A percentile compares a stretch with the other conserved stretches of the same genome.
These are phyloP conservation scores for Neurospora tetrasperma DNA, from an alignment of 495 filamentous ascomycete genomes.

Conservation along the genomic window DNA sequence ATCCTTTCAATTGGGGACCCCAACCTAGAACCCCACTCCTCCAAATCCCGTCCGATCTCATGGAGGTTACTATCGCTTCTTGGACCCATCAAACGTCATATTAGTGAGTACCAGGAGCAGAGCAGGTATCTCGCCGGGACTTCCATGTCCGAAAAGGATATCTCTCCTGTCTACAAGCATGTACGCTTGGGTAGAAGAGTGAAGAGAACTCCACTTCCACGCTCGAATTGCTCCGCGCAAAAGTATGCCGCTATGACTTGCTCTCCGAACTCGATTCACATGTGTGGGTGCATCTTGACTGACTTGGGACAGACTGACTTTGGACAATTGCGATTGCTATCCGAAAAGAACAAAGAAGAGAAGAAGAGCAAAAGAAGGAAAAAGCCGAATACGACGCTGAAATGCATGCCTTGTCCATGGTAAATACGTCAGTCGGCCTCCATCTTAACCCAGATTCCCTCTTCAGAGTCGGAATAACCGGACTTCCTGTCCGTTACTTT, in stretches of 20 bases:
- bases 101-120: not conserved
- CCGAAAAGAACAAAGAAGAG: too few species aligned
- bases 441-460: not conserved
- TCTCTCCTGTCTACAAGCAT: not conserved
- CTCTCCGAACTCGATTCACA: not conserved
- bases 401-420: not conserved
- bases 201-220: not conserved
- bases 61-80: not conserved
- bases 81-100: not conserved
- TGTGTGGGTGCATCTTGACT: not conserved
- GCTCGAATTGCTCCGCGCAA: not conserved
- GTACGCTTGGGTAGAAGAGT: not conserved
- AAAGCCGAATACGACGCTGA: not conserved
- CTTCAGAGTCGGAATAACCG: constrained; percentile 16
- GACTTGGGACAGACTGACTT: too few species aligned
- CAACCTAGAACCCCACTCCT: not conserved
- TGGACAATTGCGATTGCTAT: too few species aligned
- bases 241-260: not conserved
- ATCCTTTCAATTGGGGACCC: not conserved
- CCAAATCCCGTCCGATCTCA: not conserved
- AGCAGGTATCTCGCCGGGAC: not conserved
- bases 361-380: not conserved
- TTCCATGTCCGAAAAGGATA: not conserved
- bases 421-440: not conserved
- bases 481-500: constrained; percentile 11